These are phyloP conservation scores for Colletotrichum camelliae DNA, from an alignment of 2,329 filamentous ascomycete species.

Conservation along the genomic window DNA sequence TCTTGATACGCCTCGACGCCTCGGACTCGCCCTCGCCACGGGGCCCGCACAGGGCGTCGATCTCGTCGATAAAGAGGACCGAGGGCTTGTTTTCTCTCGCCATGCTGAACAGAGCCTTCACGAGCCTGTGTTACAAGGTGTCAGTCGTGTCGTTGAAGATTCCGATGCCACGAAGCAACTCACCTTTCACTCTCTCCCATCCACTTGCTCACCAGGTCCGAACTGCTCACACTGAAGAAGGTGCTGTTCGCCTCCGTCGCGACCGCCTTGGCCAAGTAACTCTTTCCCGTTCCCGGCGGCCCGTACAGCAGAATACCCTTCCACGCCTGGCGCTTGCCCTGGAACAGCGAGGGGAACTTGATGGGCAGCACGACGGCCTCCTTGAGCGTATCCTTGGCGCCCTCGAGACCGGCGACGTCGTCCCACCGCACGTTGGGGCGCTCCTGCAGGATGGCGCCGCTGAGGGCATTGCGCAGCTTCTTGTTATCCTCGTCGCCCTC, in stretches of 20 bases:
- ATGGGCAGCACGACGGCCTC: slow-evolving; percentile 98
- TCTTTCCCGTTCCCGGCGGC: slow-evolving; percentile 96
- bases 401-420: slow-evolving; percentile 93
- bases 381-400: slow-evolving; percentile 94
- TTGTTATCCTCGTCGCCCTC: slow-evolving; percentile 90
- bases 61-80: slow-evolving; percentile 98
- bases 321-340: slow-evolving; percentile 96
- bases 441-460: slow-evolving; percentile 91
- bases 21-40: slow-evolving; percentile 95
- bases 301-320: slow-evolving; percentile 97
- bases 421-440: slow-evolving; percentile 98
- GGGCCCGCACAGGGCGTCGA: slow-evolving; percentile 94
- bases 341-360: slow-evolving; percentile 96
- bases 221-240: slow-evolving; percentile 98
- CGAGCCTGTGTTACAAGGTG: slow-evolving; percentile 65
- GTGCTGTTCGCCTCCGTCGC: slow-evolving; percentile 98
- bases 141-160: neutral
- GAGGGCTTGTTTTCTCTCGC: slow-evolving; percentile 97
- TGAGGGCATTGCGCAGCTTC: slow-evolving; percentile 89
- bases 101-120: slow-evolving; percentile 97
- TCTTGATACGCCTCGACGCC: slow-evolving; percentile 97
- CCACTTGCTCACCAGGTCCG: slow-evolving; percentile 98
- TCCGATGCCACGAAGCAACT: slow-evolving; percentile 21
- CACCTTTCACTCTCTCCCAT: slow-evolving; percentile 99
- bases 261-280: slow-evolving; percentile 95